Evolutionary conservation across 805 yeast genomes (phyloP).

Genomic region (Kodamaea sagamina): DNA sequence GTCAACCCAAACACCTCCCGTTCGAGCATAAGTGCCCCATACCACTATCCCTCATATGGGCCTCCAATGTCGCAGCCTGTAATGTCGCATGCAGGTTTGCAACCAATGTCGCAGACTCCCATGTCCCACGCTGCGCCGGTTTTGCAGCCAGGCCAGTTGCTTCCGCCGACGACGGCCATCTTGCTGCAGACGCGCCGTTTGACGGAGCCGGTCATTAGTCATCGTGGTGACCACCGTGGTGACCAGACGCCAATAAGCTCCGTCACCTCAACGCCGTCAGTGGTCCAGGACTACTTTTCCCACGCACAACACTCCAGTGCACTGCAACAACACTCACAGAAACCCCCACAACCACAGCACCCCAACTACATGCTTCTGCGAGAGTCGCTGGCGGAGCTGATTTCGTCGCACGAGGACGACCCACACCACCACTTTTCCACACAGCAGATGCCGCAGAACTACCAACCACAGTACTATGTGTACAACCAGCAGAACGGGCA

Average conservation of each 20-base stretch:
- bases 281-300: neutral
- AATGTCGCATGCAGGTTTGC: slow-evolving; percentile 9
- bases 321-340: neutral
- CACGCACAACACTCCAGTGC: too few relatives aligned
- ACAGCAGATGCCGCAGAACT: neutral
- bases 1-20: too few relatives aligned
- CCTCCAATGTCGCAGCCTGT: slow-evolving; percentile 8
- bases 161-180: neutral
- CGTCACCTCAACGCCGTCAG: neutral
- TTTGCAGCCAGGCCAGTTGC: slow-evolving; percentile 1
- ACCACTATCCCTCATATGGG: neutral
- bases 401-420: slow-evolving; percentile 1
- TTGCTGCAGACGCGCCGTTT: neutral
- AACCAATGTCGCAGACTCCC: slow-evolving; percentile 3
- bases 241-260: neutral
- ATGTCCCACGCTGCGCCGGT: slow-evolving; percentile 1
- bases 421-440: slow-evolving; percentile 1
- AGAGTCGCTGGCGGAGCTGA: slow-evolving; percentile 4
- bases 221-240: neutral
- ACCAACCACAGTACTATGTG: slow-evolving; percentile 5
- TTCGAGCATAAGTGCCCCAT: neutral
- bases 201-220: slow-evolving; percentile 1
- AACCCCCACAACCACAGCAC: neutral
- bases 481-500: slow-evolving; percentile 2
- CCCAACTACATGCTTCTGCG: slow-evolving; percentile 5